Percentiles rank a stretch among this genome's conserved stretches.
Evolutionary conservation across 768 basidiomycete species (phyloP).

Genomic region (Clathrus columnatus): DNA sequence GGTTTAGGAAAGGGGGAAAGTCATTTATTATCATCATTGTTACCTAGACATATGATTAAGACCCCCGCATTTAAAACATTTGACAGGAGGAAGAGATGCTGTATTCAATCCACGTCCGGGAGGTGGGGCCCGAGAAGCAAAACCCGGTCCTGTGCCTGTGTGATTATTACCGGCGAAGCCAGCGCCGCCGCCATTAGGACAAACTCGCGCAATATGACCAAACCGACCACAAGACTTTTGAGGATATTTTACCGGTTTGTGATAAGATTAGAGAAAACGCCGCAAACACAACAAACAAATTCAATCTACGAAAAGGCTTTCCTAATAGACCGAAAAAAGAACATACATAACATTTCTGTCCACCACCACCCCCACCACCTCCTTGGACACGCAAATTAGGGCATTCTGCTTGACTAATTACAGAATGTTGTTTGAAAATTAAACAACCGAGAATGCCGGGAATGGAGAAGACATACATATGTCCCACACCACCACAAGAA

Average conservation of each 20-base stretch:
- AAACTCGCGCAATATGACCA: constrained; percentile 74
- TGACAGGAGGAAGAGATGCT: constrained; percentile 70
- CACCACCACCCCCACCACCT: no score
- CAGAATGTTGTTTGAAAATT: not conserved
- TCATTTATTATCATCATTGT: not conserved
- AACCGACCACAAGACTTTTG: constrained; percentile 80
- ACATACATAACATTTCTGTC: constrained; percentile 84
- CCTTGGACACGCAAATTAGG: constrained; percentile 63
- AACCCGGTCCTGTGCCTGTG: constrained; percentile 24
- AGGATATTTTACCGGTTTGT: not conserved
- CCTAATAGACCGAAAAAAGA: no score
- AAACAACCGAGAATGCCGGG: not conserved
- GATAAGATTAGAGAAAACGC: not conserved
- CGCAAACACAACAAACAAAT: not conserved
- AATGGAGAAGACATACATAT: constrained; percentile 43
- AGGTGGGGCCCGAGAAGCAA: constrained; percentile 61
- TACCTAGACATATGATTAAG: constrained; percentile 83
- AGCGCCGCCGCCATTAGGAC: constrained; percentile 42
- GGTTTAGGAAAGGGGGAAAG: no score
- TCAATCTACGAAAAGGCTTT: no score
- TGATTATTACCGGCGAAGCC: constrained; percentile 21
- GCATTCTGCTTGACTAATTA: constrained; percentile 50
- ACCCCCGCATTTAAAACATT: constrained; percentile 85
- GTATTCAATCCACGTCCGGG: constrained; percentile 69
- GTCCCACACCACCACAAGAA: constrained; percentile 86